phyloP scores from a whole-genome alignment of 805 yeast genomes.

The Hanseniaspora singularis region DNA sequence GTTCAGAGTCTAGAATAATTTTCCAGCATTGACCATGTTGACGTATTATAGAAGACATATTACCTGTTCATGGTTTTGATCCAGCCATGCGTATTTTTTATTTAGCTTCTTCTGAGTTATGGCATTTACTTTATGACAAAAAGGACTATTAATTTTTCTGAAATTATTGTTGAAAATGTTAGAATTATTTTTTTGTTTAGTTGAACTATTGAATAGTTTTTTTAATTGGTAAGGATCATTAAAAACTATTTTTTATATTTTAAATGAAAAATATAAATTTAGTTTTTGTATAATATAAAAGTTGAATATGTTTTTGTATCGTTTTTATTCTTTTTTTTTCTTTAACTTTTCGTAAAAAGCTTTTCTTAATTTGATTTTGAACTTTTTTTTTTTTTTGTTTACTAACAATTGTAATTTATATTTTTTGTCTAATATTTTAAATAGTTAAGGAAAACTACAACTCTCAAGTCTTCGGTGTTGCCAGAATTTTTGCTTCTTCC shows the following conservation, averaged over 20 bases:
- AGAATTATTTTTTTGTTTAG: not conserved
- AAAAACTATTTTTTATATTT: too few relatives aligned
- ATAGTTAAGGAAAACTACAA: slow-evolving; percentile 60
- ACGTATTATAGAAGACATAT: slow-evolving; percentile 13
- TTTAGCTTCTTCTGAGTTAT: slow-evolving; percentile 2
- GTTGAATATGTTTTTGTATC: too few relatives aligned
- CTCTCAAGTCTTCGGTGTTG: slow-evolving; percentile 99
- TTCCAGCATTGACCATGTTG: slow-evolving; percentile 12
- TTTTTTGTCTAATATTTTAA: slow-evolving; percentile 25
- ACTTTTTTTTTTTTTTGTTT: slow-evolving; percentile 3
- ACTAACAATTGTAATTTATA: slow-evolving; percentile 17
- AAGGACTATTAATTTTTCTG: not conserved
- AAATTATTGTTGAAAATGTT: too few relatives aligned
- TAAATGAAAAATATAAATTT: not conserved
- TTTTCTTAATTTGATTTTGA: slow-evolving; percentile 1
- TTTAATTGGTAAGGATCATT: not conserved
- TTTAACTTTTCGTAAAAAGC: slow-evolving; percentile 11
- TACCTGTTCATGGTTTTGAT: slow-evolving; percentile 12
- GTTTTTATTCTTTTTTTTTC: slow-evolving; percentile 3
- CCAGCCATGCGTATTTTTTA: slow-evolving; percentile 10
- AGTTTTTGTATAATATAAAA: too few relatives aligned
- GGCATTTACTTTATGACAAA: not conserved
- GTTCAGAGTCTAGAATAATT: slow-evolving; percentile 11
- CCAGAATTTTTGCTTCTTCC: slow-evolving; percentile 99
- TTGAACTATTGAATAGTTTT: not conserved